Base-by-base conservation (phyloP, 2,329 filamentous ascomycete genomes). In the Xylaria sp. region DNA sequence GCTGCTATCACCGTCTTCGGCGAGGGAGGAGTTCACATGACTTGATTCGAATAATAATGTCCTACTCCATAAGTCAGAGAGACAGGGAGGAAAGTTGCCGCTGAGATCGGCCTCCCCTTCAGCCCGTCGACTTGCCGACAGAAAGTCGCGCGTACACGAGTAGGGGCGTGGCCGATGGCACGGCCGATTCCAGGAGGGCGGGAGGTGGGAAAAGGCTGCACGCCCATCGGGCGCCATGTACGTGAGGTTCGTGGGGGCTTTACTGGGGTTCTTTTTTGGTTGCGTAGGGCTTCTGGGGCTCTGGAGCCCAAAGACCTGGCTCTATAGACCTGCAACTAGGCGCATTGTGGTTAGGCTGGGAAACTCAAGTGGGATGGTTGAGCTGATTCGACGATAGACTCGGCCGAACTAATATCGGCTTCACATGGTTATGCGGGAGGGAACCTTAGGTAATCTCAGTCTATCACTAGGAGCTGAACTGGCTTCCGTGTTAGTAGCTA, bases 1-100 rank as follows among this genome's bases (percentile, higher is more conserved):
- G 25, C 34, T 54, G 58, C 20, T 61, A 64, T 58, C 60, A 65
- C 67, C 67, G 67, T 54, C 13, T 66, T 72, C 70, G 70, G 67
- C 64, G 70, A 37, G 34, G 34, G 25, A 18, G 23, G 39, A 25
- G 56, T 68, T 70, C 61, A 63, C 66, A 66, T 72, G 70, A 72
- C 70, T 48, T 55, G 66, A 68, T 62, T 66, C 44, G 51, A 70
- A 67, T 60, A 52, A 56, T 69, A 67, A 71, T 71, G 56, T 25
- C 23, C 23, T 25, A 25, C 23, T 25, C 23, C 23, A 3, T 25
- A 25, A 25, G 23, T 25, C 23, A 25, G 23, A 25, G 23, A 25
- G 23, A 25, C 23, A 25, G 23, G 23, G 23, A 25, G 3, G 23
- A 3, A 3, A 25, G 23, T 25, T 3, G 23, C 23, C 23, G 23